Evolutionary conservation across 1,139 yeast species (phyloP), one percentile per base, ranked within the genome.

Genomic region (Suhomyces bribrorum): DNA sequence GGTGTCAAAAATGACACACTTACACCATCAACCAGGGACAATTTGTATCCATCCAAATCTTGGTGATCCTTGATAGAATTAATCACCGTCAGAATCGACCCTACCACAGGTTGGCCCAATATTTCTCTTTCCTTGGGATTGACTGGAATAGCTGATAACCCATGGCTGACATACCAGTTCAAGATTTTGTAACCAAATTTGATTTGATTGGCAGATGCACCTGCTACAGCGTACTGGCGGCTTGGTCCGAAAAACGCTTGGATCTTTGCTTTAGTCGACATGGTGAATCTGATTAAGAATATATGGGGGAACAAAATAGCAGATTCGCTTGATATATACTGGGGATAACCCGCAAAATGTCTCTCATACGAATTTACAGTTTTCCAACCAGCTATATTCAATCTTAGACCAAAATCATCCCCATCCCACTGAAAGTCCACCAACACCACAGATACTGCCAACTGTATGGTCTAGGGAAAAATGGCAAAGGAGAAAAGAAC

Each of bases 131-230:
- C 67, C 34, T 65, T 75, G 4, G 85, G 84, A 57, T 86, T 86
- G 45, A 86, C 69, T 8, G 94, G 90, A 5, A 75, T 64, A 2
- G 75, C 90, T 0, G 86, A 79, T 31, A 86, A 60, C 2, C 65
- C 59, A 42, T 77, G 85, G 39, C 61, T 59, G 9, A 74, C 47
- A 54, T 86, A 86, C 95, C 95, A 86, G 36, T 64, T 61, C 31
- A 84, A 61, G 31, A 86, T 83, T 57, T 80, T 83, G 65, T 69
- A 75, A 0, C 95, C 95, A 56, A 79, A 86, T 56, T 86, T 86
- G 9, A 65, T 47, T 0, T 83, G 73, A 53, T 82, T 79, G 14
- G 74, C 61, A 5, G 89, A 79, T 0, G 95, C 95, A 0, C 95
- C 95, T 0, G 83, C 75, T 1, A 86, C 92, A 2, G 79, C 81